A percentile compares a stretch with the other conserved stretches of the same genome.
These are phyloP conservation scores for Solanum lycopersicoides DNA, from an alignment of 257 asterid species.

Conservation along the genomic window DNA sequence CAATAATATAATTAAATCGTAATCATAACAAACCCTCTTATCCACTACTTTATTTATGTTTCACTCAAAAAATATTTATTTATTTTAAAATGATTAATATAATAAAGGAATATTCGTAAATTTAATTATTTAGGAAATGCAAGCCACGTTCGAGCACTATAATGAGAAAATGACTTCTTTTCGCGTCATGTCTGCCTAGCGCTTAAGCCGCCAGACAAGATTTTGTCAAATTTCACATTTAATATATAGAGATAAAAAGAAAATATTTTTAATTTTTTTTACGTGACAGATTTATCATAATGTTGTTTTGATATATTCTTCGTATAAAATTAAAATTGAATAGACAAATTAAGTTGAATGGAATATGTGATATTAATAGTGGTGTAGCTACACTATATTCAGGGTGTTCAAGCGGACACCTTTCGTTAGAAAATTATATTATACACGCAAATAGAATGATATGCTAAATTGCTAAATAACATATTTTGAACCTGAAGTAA, in stretches of 20 bases:
- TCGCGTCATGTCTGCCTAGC: not conserved
- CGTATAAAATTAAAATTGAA: no score
- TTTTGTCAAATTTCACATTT: not conserved
- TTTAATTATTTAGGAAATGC: not conserved
- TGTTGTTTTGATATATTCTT: no score
- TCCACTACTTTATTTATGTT: not conserved
- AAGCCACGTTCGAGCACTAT: not conserved
- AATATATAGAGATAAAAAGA: not conserved
- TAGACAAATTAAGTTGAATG: no score
- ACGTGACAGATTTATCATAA: no score
- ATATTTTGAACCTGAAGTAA: no score
- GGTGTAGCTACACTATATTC: no score
- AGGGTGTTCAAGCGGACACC: fast-evolving
- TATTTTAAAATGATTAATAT: not conserved
- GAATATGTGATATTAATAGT: no score
- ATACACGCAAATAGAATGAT: no score
- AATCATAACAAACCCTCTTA: not conserved
- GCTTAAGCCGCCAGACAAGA: not conserved
- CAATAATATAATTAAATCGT: no score
- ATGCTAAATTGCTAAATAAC: fast-evolving
- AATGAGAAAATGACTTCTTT: not conserved
- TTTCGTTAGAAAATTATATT: no score
- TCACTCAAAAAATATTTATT: not conserved
- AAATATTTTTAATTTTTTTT: no score
- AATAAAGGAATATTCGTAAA: not conserved